phyloP scores from a whole-genome alignment of 176 grass and related monocot species.

The Urochloa ruziziensis region DNA sequence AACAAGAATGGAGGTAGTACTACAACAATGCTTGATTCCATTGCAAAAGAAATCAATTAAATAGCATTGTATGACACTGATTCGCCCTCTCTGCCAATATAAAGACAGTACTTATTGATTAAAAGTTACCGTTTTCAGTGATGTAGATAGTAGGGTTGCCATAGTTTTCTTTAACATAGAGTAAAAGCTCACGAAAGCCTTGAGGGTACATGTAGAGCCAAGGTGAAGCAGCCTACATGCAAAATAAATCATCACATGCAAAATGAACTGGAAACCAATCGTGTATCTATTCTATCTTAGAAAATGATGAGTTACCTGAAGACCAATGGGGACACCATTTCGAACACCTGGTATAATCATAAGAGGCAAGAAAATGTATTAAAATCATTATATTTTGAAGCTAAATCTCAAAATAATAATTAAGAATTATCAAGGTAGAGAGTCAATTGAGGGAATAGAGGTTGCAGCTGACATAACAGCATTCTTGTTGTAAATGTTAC shows the following conservation, averaged over 20 bases:
- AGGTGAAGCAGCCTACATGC: not conserved
- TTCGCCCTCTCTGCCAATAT: not conserved
- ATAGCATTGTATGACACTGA: not conserved
- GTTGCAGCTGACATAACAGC: not conserved
- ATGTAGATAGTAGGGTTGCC: conserved; percentile 36
- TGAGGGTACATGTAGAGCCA: conserved; percentile 52
- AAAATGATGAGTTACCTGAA: conserved; percentile 24
- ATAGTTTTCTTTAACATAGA: conserved; percentile 58
- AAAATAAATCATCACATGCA: not conserved
- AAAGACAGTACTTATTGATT: not conserved
- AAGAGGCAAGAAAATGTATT: not conserved
- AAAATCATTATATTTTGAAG: not conserved
- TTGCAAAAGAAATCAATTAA: not conserved
- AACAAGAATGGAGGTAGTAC: not conserved
- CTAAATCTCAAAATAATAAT: not conserved
- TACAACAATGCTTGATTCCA: not conserved
- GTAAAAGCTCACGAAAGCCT: conserved; percentile 42
- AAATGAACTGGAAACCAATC: not conserved
- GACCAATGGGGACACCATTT: conserved; percentile 53
- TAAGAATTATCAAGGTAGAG: not conserved
- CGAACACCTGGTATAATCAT: conserved; percentile 28
- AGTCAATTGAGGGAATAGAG: not conserved
- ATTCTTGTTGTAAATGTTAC: not conserved
- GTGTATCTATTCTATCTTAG: not conserved
- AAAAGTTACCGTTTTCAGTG: conserved; percentile 38